Percentiles rank a stretch among this genome's conserved stretches.
Evolutionary conservation across 371 early-diverging fungal species (phyloP).

Genomic region (Apophysomyces variabilis): DNA sequence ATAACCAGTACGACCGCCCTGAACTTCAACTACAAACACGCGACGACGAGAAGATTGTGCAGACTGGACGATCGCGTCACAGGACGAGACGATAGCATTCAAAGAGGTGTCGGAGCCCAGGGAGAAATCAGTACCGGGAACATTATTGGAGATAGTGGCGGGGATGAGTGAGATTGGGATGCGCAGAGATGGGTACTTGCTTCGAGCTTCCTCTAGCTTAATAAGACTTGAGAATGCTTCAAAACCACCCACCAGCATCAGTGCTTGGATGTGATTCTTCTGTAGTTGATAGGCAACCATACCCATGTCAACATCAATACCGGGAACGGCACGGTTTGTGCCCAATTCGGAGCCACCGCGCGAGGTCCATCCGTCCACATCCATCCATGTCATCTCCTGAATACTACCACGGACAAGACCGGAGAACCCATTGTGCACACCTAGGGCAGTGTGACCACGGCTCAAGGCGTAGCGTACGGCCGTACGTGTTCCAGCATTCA

Average conservation of each 20-base stretch:
- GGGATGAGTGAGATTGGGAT: conserved; percentile 96
- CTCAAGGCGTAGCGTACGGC: conserved; percentile 88
- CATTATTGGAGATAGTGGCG: conserved; percentile 98
- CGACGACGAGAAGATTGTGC: conserved; percentile 90
- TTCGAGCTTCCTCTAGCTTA: conserved; percentile 74
- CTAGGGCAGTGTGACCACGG: conserved; percentile 85
- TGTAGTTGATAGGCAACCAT: conserved; percentile 92
- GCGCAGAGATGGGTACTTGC: conserved; percentile 84
- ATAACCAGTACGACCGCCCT: conserved; percentile 97
- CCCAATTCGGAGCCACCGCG: conserved; percentile 96
- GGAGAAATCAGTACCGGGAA: conserved; percentile 97
- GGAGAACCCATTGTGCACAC: conserved; percentile 93
- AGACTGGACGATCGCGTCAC: conserved; percentile 94
- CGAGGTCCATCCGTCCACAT: conserved; percentile 90
- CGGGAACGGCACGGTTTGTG: conserved; percentile 90
- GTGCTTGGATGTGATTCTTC: conserved; percentile 84
- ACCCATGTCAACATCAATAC: conserved; percentile 72
- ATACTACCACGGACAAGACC: conserved; percentile 88
- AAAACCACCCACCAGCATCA: conserved; percentile 96
- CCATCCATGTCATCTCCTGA: conserved; percentile 78
- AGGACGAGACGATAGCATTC: conserved; percentile 93
- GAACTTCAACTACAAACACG: conserved; percentile 98
- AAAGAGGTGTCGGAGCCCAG: conserved; percentile 98
- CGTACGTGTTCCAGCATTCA: conserved; percentile 96
- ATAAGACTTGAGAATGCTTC: conserved; percentile 87